Conservation (phyloP, 768 basidiomycete species). For the Termitomyces sp. region DNA sequence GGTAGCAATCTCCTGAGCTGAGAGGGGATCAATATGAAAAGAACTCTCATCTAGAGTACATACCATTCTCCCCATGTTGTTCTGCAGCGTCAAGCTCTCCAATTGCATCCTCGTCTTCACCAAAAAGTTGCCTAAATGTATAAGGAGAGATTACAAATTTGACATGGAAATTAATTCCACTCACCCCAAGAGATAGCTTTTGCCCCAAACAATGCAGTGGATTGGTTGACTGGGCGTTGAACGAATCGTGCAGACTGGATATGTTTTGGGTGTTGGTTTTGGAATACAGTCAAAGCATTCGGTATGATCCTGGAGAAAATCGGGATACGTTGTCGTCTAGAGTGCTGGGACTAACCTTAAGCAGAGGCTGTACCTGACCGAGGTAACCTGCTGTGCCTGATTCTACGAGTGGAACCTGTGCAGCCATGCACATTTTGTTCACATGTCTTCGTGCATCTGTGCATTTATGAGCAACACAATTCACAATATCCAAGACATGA, state of each 20-base stretch:
- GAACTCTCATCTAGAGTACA: constrained; percentile 10
- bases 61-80: constrained; percentile 91
- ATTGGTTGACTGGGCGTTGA: constrained; percentile 96
- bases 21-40: neutral
- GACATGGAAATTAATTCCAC: constrained; percentile 17
- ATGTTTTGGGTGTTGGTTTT: constrained; percentile 90
- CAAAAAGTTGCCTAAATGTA: constrained; percentile 76
- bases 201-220: constrained; percentile 99
- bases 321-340: neutral
- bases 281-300: constrained; percentile 97
- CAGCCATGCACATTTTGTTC: constrained; percentile 97
- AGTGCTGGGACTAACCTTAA: constrained; percentile 51
- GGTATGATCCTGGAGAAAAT: constrained; percentile 57
- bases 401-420: constrained; percentile 85
- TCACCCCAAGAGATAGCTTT: constrained; percentile 91
- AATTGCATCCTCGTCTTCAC: constrained; percentile 81
- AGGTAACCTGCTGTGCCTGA: constrained; percentile 96
- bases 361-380: constrained; percentile 92
- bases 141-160: neutral
- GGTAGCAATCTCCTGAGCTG: constrained; percentile 87
- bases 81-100: constrained; percentile 89
- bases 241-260: constrained; percentile 96
- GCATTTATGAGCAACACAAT: neutral
- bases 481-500: neutral
- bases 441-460: constrained; percentile 91